Conservation (phyloP, 2,329 filamentous ascomycete genomes). For the Nemania sp. region DNA sequence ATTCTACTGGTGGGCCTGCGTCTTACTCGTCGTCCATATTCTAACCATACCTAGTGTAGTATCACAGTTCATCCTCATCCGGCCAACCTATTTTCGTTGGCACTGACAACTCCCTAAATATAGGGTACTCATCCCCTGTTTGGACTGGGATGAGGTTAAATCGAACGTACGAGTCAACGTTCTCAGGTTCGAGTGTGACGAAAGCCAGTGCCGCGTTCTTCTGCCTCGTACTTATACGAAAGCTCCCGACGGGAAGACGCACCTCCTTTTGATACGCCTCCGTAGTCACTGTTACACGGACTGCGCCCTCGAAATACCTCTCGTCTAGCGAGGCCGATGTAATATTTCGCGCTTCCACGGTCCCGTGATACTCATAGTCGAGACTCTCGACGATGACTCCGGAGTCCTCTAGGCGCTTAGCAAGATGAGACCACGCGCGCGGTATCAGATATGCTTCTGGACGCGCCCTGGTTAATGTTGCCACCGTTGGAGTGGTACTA, state of each 20-base stretch:
- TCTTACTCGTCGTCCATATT: no score
- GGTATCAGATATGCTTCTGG: constrained; percentile 36
- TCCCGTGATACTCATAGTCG: constrained; percentile 28
- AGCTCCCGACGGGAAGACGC: constrained; percentile 31
- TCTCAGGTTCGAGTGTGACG: constrained; percentile 35
- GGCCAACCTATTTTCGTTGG: not conserved
- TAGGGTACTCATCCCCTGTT: constrained; percentile 33
- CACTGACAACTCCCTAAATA: constrained; percentile 28
- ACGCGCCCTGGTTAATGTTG: constrained; percentile 31
- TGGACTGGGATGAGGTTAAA: constrained; percentile 35
- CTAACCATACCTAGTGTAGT: no score
- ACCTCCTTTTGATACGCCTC: constrained; percentile 22
- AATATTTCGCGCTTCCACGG: constrained; percentile 30
- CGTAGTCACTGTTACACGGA: constrained; percentile 33
- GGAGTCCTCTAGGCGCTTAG: constrained; percentile 26
- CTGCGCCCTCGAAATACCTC: constrained; percentile 33
- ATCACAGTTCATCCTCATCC: no score
- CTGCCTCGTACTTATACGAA: constrained; percentile 31
- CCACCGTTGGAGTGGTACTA: constrained; percentile 31
- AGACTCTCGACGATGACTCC: constrained; percentile 32
- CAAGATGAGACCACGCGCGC: constrained; percentile 32
- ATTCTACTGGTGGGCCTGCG: no score
- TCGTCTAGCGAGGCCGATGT: constrained; percentile 23
- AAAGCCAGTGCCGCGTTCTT: constrained; percentile 37
- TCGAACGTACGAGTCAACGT: constrained; percentile 35